Evolutionary conservation across 768 basidiomycete species (phyloP), one percentile per base, ranked within the genome.

Genomic region (Coprinopsis strossmayeri): DNA sequence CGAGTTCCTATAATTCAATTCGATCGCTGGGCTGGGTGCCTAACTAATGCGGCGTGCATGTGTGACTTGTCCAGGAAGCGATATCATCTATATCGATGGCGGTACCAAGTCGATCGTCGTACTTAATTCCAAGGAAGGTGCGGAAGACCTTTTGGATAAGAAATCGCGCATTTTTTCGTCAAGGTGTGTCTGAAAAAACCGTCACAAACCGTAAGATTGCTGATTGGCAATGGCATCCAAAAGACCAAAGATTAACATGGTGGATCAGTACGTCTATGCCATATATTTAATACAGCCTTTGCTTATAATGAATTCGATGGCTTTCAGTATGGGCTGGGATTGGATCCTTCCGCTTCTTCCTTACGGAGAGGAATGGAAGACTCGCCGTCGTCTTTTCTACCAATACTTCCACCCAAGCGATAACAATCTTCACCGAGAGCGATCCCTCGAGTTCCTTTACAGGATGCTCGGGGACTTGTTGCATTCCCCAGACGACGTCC

Each of bases 111-210:
- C 54, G 10, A 49, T 61, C 24, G 48, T 61, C 20, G 51, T 61
- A 5, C 30, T 63, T 1, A 61, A 61, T 45, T 53, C 60, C 2
- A 37, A 54, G 23, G 49, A 61, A 35, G 48, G 51, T 3, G 54
- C 56, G 1, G 51, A 34, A 7, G 59, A 60, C 7, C 50, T 63
- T 1, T 38, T 63, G 10, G 60, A 63, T 10, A 58, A 54, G 21
- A 53, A 55, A 18, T 58, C 60, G 13, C 28, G 48, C 3, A 54
- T 52, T 7, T 60, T 60, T 45, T 61, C 59, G 5, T 53, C 53
- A 44, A 50, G 59, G 55, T 57, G 26, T 41, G 51, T 43, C n/a
- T n/a, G n/a, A n/a, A n/a, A n/a, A n/a, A n/a, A 4, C 9, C n/a
- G 18, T 15, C 37, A 17, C 17, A 18, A 18, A 28, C 35, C 28